phyloP scores from a whole-genome alignment of 106 monocot species.

The Alisma plantagoaquatica region DNA sequence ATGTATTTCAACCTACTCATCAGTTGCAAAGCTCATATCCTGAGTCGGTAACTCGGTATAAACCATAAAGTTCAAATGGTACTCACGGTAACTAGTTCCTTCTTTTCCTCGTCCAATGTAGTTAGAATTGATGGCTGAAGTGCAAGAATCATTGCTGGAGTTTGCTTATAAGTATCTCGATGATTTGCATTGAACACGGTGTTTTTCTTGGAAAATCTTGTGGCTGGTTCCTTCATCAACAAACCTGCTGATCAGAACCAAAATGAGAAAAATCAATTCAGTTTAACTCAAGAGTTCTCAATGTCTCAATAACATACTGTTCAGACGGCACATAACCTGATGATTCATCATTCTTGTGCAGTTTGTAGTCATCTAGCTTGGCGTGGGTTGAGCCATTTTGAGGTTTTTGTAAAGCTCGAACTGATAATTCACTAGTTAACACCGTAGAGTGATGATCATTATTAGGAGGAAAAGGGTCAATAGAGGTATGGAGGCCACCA shows the following conservation, averaged over 20 bases:
- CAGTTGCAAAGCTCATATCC: too few relatives aligned
- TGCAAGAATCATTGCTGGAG: slow-evolving; percentile 6
- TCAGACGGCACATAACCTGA: slow-evolving; percentile 27
- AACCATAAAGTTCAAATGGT: too few relatives aligned
- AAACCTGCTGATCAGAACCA: slow-evolving; percentile 22
- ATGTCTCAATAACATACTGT: not conserved
- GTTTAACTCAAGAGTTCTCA: not conserved
- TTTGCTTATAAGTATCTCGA: slow-evolving; percentile 56
- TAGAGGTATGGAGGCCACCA: slow-evolving; percentile 26
- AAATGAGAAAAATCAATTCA: not conserved
- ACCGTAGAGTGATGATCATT: slow-evolving; percentile 18
- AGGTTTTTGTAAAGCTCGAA: slow-evolving; percentile 16
- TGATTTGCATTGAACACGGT: slow-evolving; percentile 42
- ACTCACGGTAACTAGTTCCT: slow-evolving; percentile 59
- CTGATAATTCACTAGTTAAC: slow-evolving; percentile 13
- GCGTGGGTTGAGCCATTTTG: slow-evolving; percentile 18
- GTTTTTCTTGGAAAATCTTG: slow-evolving; percentile 37
- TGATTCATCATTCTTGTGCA: slow-evolving; percentile 49
- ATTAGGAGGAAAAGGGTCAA: slow-evolving; percentile 27
- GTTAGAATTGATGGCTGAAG: slow-evolving; percentile 31
- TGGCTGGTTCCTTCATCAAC: slow-evolving; percentile 25
- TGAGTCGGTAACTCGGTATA: too few relatives aligned
- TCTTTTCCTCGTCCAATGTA: slow-evolving; percentile 42
- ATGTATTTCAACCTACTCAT: too few relatives aligned
- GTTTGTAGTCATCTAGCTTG: slow-evolving; percentile 34